A percentile compares a stretch with the other conserved stretches of the same genome.
Conservation (phyloP, 805 yeast genomes). For the Cyberlindnera japonica region DNA sequence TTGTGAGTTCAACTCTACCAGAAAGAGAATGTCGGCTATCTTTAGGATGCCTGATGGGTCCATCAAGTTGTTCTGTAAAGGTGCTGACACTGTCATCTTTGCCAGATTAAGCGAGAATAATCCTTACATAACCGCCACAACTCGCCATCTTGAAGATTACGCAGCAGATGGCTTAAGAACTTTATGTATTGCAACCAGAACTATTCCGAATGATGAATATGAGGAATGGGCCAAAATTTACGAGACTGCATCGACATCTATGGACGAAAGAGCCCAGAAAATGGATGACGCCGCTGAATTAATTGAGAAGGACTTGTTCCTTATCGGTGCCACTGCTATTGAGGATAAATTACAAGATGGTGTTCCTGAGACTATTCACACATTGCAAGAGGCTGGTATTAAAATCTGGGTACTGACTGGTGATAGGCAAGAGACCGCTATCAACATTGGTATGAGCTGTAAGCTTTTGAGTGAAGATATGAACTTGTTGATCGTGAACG, state of each 20-base stretch:
- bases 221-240: slow-evolving; percentile 61
- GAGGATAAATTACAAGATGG: slow-evolving; percentile 98
- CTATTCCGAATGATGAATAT: slow-evolving; percentile 77
- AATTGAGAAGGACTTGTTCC: slow-evolving; percentile 73
- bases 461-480: slow-evolving; percentile 90
- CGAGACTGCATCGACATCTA: slow-evolving; percentile 76
- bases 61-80: slow-evolving; percentile 86
- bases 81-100: slow-evolving; percentile 95
- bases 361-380: slow-evolving; percentile 95
- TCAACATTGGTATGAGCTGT: slow-evolving; percentile 98
- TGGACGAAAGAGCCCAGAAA: slow-evolving; percentile 68
- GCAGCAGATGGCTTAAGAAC: slow-evolving; percentile 96
- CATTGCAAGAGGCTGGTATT: slow-evolving; percentile 94
- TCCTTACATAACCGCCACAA: slow-evolving; percentile 79
- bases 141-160: slow-evolving; percentile 88
- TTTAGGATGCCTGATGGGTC: slow-evolving; percentile 93
- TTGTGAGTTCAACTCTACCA: slow-evolving; percentile 95
- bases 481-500: slow-evolving; percentile 88
- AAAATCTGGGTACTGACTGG: slow-evolving; percentile 98
- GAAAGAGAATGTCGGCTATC: slow-evolving; percentile 96
- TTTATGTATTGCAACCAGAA: slow-evolving; percentile 84
- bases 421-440: slow-evolving; percentile 97
- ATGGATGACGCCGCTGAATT: slow-evolving; percentile 86
- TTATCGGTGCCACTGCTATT: slow-evolving; percentile 96
- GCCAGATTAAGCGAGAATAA: slow-evolving; percentile 73